Evolutionary conservation across 768 basidiomycete species (phyloP), one percentile per base, ranked within the genome.

Genomic region (Hypsizygus marmoreus): DNA sequence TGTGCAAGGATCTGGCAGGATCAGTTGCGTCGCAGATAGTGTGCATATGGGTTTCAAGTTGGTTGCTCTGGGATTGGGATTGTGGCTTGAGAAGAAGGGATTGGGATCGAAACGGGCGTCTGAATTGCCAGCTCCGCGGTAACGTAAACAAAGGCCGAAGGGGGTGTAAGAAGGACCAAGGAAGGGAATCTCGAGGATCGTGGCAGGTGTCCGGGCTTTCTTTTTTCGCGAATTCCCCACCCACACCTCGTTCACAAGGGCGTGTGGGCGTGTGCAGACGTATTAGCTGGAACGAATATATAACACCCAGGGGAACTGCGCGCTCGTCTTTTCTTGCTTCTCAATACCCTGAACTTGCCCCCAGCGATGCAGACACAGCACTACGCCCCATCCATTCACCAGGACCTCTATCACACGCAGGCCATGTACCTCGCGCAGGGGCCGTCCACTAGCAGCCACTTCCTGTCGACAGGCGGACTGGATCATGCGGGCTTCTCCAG

Each of bases 251-350:
- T 68, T 69, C 63, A 67, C 63, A 62, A 63, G 60, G 60, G 56
- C 54, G n/a, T n/a, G n/a, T n/a, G 60, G 56, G 64, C 65, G 63
- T 68, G 65, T 68, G 55, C 54, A 66, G 62, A 67, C 66, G 68
- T 70, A 69, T 68, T 67, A 64, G 61, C 65, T 67, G 60, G 57
- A 61, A 64, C 64, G 35, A 72, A 73, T 74, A 75, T 75, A 75
- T 73, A 75, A 72, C 65, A 64, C 60, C 65, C 59, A 48, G 55
- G 56, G 50, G 46, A 56, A 51, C 54, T 56, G 57, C 56, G 59
- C 60, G 43, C 57, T 63, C 59, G 64, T 61, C 66, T 62, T 63
- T 66, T 64, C 66, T n/a, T n/a, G n/a, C n/a, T 62, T 62, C 53
- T 57, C 49, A 45, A 54, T 50, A n/a, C n/a, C n/a, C n/a, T n/a